Conservation (phyloP, 495 filamentous ascomycete species). For the Neurospora cerealis region DNA sequence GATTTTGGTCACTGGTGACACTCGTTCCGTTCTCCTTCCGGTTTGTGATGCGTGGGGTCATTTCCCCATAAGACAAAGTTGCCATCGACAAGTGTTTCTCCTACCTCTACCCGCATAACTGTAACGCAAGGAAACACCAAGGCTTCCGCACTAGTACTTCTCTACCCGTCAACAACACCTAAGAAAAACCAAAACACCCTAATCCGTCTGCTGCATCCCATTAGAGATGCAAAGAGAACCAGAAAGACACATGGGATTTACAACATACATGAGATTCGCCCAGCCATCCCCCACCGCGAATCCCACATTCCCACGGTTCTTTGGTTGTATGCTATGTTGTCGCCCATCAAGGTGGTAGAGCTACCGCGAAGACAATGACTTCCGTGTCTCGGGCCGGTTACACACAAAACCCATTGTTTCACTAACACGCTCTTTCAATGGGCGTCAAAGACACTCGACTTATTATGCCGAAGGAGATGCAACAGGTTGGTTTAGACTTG, state of each 20-base stretch:
- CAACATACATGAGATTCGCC: background rate
- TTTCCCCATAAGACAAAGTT: background rate
- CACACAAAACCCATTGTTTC: background rate
- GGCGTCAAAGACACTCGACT: background rate
- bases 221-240: background rate
- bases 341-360: background rate
- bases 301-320: background rate
- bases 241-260: background rate
- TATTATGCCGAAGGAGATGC: background rate
- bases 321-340: background rate
- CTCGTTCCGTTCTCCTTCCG: slow-evolving; percentile 1
- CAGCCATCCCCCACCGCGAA: background rate
- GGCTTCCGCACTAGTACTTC: background rate
- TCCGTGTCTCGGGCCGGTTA: background rate
- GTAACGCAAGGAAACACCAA: background rate
- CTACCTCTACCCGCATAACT: background rate
- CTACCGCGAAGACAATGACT: background rate
- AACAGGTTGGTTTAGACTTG: background rate
- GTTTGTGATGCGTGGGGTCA: slow-evolving; percentile 1
- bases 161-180: background rate
- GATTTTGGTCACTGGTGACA: background rate
- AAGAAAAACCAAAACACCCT: background rate
- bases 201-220: background rate
- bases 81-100: background rate
- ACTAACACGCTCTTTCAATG: background rate